Evolutionary conservation across 1,284 basidiomycete genomes (phyloP).

Genomic region (Paramarasmius palmivorus): DNA sequence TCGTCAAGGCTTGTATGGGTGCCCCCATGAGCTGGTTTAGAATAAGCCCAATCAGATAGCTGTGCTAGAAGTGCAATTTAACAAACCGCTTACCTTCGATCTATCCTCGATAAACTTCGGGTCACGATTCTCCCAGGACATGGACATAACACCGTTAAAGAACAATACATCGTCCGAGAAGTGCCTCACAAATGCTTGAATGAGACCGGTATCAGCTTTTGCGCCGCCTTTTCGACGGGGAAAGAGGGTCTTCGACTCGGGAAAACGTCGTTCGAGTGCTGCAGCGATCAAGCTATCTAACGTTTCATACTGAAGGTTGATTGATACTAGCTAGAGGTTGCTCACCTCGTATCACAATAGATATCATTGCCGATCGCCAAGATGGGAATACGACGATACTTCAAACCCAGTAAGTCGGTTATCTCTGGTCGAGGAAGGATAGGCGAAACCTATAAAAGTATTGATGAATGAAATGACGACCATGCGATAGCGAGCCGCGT

Average conservation of each 20-base stretch:
- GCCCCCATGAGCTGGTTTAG: neutral
- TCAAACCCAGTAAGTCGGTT: slow-evolving; percentile 47
- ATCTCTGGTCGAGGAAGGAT: slow-evolving; percentile 57
- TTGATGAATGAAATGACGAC: too few relatives aligned
- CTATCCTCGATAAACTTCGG: slow-evolving; percentile 49
- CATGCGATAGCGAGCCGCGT: too few relatives aligned
- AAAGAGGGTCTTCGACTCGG: slow-evolving; percentile 52
- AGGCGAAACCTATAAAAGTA: too few relatives aligned
- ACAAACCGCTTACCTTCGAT: slow-evolving; percentile 30
- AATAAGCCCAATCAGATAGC: neutral
- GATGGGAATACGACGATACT: slow-evolving; percentile 56
- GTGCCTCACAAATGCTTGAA: slow-evolving; percentile 45
- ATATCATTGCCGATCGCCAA: slow-evolving; percentile 59
- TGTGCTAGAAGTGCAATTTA: neutral
- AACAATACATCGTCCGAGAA: slow-evolving; percentile 47
- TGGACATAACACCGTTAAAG: slow-evolving; percentile 32
- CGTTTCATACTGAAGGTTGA: neutral
- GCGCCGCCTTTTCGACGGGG: slow-evolving; percentile 42
- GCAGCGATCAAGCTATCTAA: slow-evolving; percentile 40
- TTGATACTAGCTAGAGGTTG: neutral
- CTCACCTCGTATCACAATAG: slow-evolving; percentile 48
- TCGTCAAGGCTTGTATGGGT: too few relatives aligned
- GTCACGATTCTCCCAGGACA: slow-evolving; percentile 50
- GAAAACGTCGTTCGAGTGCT: slow-evolving; percentile 52
- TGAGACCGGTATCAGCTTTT: slow-evolving; percentile 42